Evolutionary conservation across 768 basidiomycete species (phyloP).

Genomic region (Termitomyces titanicus): DNA sequence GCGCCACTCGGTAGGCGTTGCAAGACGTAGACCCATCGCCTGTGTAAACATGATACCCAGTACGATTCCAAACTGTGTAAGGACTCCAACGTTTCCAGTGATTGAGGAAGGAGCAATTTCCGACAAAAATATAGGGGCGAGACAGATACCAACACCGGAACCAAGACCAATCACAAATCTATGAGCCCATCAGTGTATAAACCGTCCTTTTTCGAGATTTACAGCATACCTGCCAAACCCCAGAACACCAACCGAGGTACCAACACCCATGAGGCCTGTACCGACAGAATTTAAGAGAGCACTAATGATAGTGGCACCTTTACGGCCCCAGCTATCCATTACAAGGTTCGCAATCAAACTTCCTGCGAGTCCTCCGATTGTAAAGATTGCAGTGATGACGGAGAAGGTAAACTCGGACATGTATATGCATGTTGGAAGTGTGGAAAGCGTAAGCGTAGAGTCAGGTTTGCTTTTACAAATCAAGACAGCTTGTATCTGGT

Average conservation of each 20-base stretch:
- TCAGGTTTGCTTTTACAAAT: constrained; percentile 51
- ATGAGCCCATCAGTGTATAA: background rate
- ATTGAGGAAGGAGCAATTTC: constrained; percentile 80
- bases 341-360: constrained; percentile 63
- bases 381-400: constrained; percentile 80
- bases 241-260: constrained; percentile 51
- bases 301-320: constrained; percentile 58
- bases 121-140: constrained; percentile 82
- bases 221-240: constrained; percentile 59
- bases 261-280: constrained; percentile 61
- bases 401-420: constrained; percentile 80
- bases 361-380: constrained; percentile 81
- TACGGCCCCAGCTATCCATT: constrained; percentile 72
- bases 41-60: constrained; percentile 88
- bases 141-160: constrained; percentile 70
- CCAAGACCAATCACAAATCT: constrained; percentile 69
- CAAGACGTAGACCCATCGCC: constrained; percentile 63
- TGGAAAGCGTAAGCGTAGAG: constrained; percentile 24
- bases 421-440: constrained; percentile 70
- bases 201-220: background rate
- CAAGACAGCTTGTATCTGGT: constrained; percentile 78
- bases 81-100: constrained; percentile 75
- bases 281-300: constrained; percentile 56
- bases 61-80: constrained; percentile 82
- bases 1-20: constrained; percentile 71